A percentile compares a stretch with the other conserved stretches of the same genome.
Evolutionary conservation across 805 yeast species (phyloP).

Genomic region (Candida taoyuanica): DNA sequence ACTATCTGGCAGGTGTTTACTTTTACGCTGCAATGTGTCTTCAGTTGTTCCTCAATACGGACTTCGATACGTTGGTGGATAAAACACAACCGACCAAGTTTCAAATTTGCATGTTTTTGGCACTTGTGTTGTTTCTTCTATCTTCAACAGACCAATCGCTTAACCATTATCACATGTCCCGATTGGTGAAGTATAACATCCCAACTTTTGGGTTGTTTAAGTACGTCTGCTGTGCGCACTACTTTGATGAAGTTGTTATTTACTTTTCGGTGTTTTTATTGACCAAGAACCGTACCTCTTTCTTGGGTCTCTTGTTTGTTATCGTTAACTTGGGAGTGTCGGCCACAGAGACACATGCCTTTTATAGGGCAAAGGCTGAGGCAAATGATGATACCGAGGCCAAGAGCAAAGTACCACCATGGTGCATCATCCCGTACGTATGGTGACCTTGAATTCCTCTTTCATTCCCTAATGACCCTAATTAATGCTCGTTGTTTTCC

Average conservation of each 20-base stretch:
- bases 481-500: background rate
- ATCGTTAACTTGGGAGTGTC: slow-evolving; percentile 48
- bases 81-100: slow-evolving; percentile 5
- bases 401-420: slow-evolving; percentile 22
- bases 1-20: slow-evolving; percentile 59
- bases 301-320: slow-evolving; percentile 28
- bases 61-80: slow-evolving; percentile 13
- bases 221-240: slow-evolving; percentile 60
- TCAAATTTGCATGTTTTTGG: slow-evolving; percentile 5
- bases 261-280: slow-evolving; percentile 36
- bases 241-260: slow-evolving; percentile 58
- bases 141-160: slow-evolving; percentile 42
- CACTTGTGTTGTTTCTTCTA: slow-evolving; percentile 19
- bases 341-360: slow-evolving; percentile 47
- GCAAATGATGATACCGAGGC: background rate
- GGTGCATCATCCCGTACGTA: slow-evolving; percentile 37
- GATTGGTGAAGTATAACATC: slow-evolving; percentile 34
- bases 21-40: slow-evolving; percentile 50
- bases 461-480: background rate
- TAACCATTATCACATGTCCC: slow-evolving; percentile 25
- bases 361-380: slow-evolving; percentile 32
- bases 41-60: slow-evolving; percentile 30
- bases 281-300: slow-evolving; percentile 18
- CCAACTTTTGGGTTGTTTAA: slow-evolving; percentile 51
- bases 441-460: slow-evolving; percentile 17